Evolutionary conservation across 208 protist species (phyloP).

Genomic region (Acanthamoeba lenticulata): DNA sequence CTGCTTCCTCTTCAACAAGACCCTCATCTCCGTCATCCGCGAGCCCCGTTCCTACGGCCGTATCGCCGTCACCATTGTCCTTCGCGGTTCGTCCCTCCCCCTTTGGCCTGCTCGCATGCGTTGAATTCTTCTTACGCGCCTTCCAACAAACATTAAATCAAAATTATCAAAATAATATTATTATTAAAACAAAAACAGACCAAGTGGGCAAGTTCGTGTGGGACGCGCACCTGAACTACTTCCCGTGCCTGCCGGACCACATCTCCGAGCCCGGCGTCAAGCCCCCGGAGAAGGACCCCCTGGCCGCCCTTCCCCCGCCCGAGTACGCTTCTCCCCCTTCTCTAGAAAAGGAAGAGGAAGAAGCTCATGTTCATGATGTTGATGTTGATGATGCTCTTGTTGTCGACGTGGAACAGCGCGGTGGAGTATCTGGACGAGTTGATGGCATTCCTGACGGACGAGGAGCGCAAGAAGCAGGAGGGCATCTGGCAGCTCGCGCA

Average conservation of each 20-base stretch:
- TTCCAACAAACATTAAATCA: no score
- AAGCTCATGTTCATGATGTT: no score
- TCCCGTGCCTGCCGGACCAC: conserved; percentile 13
- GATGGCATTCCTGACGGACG: conserved; percentile 14
- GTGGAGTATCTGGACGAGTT: conserved; percentile 51
- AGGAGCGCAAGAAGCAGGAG: neutral
- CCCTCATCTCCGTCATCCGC: conserved; percentile 31
- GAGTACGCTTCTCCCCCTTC: conserved; percentile 37
- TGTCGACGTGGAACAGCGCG: neutral
- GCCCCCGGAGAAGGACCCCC: conserved; percentile 37
- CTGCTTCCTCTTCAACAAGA: conserved; percentile 65
- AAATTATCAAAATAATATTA: neutral
- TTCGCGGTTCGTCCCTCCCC: neutral
- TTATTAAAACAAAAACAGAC: neutral
- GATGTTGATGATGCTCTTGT: no score
- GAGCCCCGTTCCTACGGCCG: conserved; percentile 27
- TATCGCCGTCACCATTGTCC: conserved; percentile 38
- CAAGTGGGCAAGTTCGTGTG: conserved; percentile 23
- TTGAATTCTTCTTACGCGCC: neutral
- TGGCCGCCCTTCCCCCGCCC: neutral
- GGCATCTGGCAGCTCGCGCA: neutral
- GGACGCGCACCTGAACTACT: conserved; percentile 55
- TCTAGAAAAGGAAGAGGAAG: no score
- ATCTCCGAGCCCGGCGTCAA: conserved; percentile 3
- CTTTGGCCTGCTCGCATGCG: neutral